A percentile compares a stretch with the other conserved stretches of the same genome.
Conservation (phyloP, 2,329 filamentous ascomycete genomes). For the Alternaria viburni region DNA sequence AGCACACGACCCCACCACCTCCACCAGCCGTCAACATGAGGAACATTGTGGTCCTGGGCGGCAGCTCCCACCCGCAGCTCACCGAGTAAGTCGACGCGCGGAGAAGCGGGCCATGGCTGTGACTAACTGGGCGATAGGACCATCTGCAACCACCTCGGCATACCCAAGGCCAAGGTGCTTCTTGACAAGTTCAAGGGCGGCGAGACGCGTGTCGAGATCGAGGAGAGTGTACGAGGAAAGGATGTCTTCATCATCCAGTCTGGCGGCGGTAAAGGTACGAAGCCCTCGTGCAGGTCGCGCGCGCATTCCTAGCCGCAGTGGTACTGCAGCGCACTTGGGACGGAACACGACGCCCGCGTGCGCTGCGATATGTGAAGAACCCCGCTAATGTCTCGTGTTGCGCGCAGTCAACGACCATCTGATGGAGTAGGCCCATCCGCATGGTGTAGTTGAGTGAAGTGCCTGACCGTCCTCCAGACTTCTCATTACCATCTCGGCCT, state of each 20-base stretch:
- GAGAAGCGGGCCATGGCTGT: neutral
- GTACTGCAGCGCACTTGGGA: slow-evolving; percentile 3
- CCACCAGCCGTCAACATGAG: slow-evolving; percentile 73
- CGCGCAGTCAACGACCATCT: slow-evolving; percentile 85
- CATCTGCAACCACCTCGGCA: slow-evolving; percentile 86
- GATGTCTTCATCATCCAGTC: slow-evolving; percentile 98
- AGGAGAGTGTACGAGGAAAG: slow-evolving; percentile 95
- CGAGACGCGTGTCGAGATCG: slow-evolving; percentile 93
- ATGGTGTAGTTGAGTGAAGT: slow-evolving; percentile 29
- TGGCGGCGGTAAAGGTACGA: slow-evolving; percentile 71
- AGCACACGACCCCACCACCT: neutral
- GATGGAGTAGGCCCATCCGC: slow-evolving; percentile 66
- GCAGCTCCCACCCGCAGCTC: slow-evolving; percentile 88
- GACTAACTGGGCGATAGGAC: slow-evolving; percentile 48
- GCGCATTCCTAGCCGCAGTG: neutral
- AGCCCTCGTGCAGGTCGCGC: neutral
- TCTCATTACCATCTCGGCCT: slow-evolving; percentile 97
- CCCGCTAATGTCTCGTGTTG: slow-evolving; percentile 22
- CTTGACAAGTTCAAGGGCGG: slow-evolving; percentile 93
- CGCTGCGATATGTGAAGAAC: slow-evolving; percentile 2
- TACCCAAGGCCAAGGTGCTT: slow-evolving; percentile 82
- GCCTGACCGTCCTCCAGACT: slow-evolving; percentile 55
- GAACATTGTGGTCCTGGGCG: slow-evolving; percentile 92
- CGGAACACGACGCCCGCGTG: neutral
- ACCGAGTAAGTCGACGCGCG: slow-evolving; percentile 60